Base-by-base conservation (phyloP, 441 rosid genomes). In the Mallotus repandus region DNA sequence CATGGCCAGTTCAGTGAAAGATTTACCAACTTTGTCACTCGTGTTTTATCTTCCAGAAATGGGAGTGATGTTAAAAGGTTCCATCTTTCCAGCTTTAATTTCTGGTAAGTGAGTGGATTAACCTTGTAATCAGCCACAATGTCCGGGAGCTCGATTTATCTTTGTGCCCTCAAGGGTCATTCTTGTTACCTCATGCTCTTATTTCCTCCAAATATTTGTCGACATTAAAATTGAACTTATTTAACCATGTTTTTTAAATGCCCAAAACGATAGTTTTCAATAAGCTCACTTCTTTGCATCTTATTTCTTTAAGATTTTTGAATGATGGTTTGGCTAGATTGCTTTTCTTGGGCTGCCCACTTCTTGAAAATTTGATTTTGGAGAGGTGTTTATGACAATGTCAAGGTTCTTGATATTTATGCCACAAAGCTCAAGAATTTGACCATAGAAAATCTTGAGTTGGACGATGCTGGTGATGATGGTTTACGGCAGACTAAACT, bases 81-180 rank as follows among this genome's bases (percentile, higher is more conserved):
- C 29, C 29, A 2, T 25, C 29, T 25, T 25, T 25, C 29, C 29
- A 25, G 29, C 29, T 25, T 25, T 25, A 25, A 25, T 25, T 25
- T 25, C 29, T 25, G 29, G 29, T 25, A 25, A 25, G 2, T 25
- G 2, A 25, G 29, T 25, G 29, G 29, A 25, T 25, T 25, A 1
- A 25, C 1, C 29, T 25, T 25, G 29, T 25, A 25, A 25, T 25
- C 2, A 61, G 65, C 12, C 65, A 61, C 38, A 61, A 61, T 32
- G 65, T 61, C 15, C 65, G 65, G 8, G 65, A 61, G 48, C 48
- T 61, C 35, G 65, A 61, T 38, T 61, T 61, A 46, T n/a, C n/a
- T 61, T 61, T 61, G 35, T 61, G 65, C 65, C 65, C 65, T 61
- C 21, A 35, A 61, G 65, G 65, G 41, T 63, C 29, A 25, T 25